Percentiles rank a stretch among this genome's conserved stretches.
These are phyloP conservation scores for Prunus padus DNA, from an alignment of 306 rosid genomes.

Conservation along the genomic window DNA sequence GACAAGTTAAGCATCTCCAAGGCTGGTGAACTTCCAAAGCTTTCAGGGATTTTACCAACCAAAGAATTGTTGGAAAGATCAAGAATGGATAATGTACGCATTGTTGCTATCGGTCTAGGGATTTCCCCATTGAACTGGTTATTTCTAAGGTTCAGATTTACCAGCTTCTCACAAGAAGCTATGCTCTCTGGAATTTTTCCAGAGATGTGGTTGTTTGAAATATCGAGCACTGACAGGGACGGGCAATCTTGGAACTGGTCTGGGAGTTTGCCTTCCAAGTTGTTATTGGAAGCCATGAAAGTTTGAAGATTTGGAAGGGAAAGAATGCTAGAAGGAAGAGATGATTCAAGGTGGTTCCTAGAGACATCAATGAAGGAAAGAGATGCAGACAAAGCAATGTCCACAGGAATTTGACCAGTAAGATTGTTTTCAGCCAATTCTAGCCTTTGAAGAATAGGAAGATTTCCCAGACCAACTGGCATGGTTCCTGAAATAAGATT, in stretches of 20 bases:
- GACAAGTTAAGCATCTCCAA: conserved; percentile 80
- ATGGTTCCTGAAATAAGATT: conserved; percentile 72
- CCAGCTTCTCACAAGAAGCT: conserved; percentile 74
- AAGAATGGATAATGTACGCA: conserved; percentile 76
- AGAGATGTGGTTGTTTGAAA: conserved; percentile 57
- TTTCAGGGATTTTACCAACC: conserved; percentile 63
- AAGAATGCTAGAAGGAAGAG: conserved; percentile 62
- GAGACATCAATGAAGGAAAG: conserved; percentile 89
- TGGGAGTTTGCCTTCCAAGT: conserved; percentile 57
- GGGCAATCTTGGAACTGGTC: conserved; percentile 66
- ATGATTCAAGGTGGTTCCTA: conserved; percentile 61
- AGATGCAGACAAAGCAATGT: conserved; percentile 56
- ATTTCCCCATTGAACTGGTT: conserved; percentile 68
- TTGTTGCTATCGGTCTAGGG: conserved; percentile 55
- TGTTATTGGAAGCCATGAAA: conserved; percentile 75
- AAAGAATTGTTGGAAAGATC: conserved; percentile 80
- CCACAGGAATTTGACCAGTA: conserved; percentile 64
- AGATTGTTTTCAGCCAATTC: conserved; percentile 78
- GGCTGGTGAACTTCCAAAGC: conserved; percentile 71
- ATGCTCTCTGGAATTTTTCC: conserved; percentile 72
- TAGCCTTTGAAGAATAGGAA: conserved; percentile 63
- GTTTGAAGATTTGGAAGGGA: conserved; percentile 71
- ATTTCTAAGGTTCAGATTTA: conserved; percentile 59
- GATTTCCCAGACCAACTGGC: conserved; percentile 71
- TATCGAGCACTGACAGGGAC: conserved; percentile 76